Base-by-base conservation (phyloP, 139 green algal genomes). In the Ulvella scutata region DNA sequence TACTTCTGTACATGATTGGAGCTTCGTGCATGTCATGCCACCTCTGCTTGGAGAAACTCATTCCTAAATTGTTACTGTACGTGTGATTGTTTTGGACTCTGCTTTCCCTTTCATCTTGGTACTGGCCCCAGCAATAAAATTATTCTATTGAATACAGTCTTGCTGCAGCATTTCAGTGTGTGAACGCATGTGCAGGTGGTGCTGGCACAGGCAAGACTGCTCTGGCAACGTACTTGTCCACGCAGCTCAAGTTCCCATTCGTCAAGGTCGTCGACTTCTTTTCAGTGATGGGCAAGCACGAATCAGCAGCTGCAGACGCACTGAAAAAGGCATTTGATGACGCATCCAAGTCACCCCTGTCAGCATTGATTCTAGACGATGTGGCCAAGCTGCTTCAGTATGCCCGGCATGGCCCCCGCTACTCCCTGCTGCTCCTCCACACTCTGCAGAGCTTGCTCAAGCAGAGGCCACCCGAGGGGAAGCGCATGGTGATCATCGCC, bases 331-430 rank as follows among this genome's bases (percentile, higher is more conserved):
- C 94, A 10, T 97, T 98, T 81, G 94, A 98, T 37, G 94, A 98
- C 75, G 92, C 94, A 0, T 95, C 96, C 83, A 93, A 95, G 82
- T 96, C 88, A 0, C 84, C 89, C 0, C 75, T 97, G 29, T 92
- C 83, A 20, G 85, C 97, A 28, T 76, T 92, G 61, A 91, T 99
- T 29, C 82, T 99, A 26, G 95, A 99, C 67, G 95, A 99, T 82
- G 93, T 99, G 36, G 95, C 99, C 85, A 84, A 94, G 13, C 85
- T 99, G 79, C 80, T 99, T 20, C 95, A 99, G 83, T 99, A 97
- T 77, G 94, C 97, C 17, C 75, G 88, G 43, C 97, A 98, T 35
- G 95, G 95, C 0, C 95, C 95, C 4, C 88, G 94, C 51, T 99
- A 98, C 85, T 96, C 87, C 62, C 34, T 36, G 35, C 37, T 37